A percentile compares a stretch with the other conserved stretches of the same genome.
Evolutionary conservation across 2,329 filamentous ascomycete genomes (phyloP).

Genomic region (Arachnomyces sp.): DNA sequence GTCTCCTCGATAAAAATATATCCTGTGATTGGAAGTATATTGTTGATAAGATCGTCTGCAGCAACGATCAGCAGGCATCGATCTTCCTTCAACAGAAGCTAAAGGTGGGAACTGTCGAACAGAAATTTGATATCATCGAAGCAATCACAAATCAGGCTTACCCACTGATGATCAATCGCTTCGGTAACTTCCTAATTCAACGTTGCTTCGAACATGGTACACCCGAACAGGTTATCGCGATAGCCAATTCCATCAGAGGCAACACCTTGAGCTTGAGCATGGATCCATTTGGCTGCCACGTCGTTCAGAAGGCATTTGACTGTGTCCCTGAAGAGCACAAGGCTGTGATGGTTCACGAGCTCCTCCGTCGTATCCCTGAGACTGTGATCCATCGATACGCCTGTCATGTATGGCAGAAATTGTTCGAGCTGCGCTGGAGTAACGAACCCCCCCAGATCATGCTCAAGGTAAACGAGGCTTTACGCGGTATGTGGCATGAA

Average conservation of each 20-base stretch:
- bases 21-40: slow-evolving; percentile 99
- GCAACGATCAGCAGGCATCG: slow-evolving; percentile 97
- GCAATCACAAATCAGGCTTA: slow-evolving; percentile 93
- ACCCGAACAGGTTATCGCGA: slow-evolving; percentile 85
- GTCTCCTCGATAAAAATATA: slow-evolving; percentile 87
- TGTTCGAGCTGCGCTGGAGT: slow-evolving; percentile 95
- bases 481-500: slow-evolving; percentile 97
- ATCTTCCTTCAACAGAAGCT: slow-evolving; percentile 99
- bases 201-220: slow-evolving; percentile 98
- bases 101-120: slow-evolving; percentile 87
- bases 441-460: slow-evolving; percentile 95
- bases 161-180: slow-evolving; percentile 93
- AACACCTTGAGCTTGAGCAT: slow-evolving; percentile 92
- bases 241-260: slow-evolving; percentile 86
- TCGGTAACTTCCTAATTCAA: slow-evolving; percentile 96
- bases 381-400: slow-evolving; percentile 98
- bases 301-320: slow-evolving; percentile 97
- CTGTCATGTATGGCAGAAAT: slow-evolving; percentile 98
- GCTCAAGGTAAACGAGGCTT: slow-evolving; percentile 92
- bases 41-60: slow-evolving; percentile 98
- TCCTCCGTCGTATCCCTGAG: slow-evolving; percentile 89
- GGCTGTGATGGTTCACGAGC: slow-evolving; percentile 95
- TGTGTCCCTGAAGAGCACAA: slow-evolving; percentile 97
- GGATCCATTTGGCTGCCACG: slow-evolving; percentile 97
- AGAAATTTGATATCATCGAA: slow-evolving; percentile 96